Conservation (phyloP, 106 monocot genomes). For the Narthecium ossifragum region DNA sequence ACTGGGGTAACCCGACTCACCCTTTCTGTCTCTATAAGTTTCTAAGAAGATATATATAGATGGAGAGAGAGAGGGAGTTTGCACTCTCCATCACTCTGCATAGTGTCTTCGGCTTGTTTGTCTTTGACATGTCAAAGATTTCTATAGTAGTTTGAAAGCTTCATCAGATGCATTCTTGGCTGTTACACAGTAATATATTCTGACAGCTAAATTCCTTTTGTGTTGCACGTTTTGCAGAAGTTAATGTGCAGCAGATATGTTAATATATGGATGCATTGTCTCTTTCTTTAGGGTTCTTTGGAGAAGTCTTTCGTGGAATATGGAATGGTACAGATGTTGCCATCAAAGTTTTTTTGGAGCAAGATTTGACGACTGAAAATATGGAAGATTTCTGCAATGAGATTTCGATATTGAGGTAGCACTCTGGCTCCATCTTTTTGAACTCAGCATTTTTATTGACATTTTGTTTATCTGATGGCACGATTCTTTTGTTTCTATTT, state of each 20-base stretch:
- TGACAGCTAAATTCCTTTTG: not conserved
- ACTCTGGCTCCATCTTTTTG: not conserved
- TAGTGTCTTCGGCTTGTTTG: too few species aligned
- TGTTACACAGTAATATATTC: too few species aligned
- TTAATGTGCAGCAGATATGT: not conserved
- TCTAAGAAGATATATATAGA: too few species aligned
- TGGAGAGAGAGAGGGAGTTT: too few species aligned
- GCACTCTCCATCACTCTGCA: too few species aligned
- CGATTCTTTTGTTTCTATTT: constrained; percentile 16
- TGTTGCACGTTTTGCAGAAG: not conserved
- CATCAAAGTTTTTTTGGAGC: constrained; percentile 85
- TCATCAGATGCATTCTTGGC: too few species aligned
- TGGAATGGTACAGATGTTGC: constrained; percentile 98
- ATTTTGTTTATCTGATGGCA: constrained; percentile 13
- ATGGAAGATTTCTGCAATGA: constrained; percentile 97
- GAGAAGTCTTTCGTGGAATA: constrained; percentile 92
- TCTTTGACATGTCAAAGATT: not conserved
- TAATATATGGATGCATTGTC: not conserved
- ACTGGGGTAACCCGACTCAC: too few species aligned
- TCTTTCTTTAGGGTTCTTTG: constrained; percentile 68
- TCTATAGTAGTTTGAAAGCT: not conserved
- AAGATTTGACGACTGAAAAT: constrained; percentile 88
- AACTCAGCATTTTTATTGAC: not conserved
- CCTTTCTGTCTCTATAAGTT: too few species aligned
- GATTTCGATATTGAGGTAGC: constrained; percentile 81